Evolutionary conservation across 2,329 filamentous ascomycete genomes (phyloP).

Genomic region (Fusarium secorum): DNA sequence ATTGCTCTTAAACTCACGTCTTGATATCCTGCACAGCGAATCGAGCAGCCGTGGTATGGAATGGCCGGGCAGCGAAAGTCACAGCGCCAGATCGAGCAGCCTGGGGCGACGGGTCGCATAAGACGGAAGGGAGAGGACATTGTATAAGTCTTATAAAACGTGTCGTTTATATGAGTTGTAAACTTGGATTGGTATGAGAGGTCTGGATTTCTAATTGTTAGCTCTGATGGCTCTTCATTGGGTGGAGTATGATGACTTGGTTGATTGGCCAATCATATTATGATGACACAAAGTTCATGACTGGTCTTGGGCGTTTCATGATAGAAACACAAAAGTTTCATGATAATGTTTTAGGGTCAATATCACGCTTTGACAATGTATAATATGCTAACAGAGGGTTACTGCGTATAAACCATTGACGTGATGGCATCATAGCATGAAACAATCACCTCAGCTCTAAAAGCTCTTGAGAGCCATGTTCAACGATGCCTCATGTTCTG

Average conservation of each 20-base stretch:
- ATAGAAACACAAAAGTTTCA: neutral
- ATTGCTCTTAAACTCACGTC: constrained; percentile 43
- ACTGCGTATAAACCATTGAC: neutral
- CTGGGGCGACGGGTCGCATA: constrained; percentile 30
- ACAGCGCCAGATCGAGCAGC: constrained; percentile 26
- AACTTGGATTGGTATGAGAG: constrained; percentile 8
- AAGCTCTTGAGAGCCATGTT: neutral
- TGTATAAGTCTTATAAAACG: neutral
- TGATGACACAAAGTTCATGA: neutral
- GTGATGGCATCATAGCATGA: neutral
- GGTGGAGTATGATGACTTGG: constrained; percentile 15
- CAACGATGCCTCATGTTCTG: neutral
- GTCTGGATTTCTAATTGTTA: constrained; percentile 29
- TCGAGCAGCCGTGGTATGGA: constrained; percentile 51
- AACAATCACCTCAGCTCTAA: neutral
- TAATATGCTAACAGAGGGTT: neutral
- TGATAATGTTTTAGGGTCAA: neutral
- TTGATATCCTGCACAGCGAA: constrained; percentile 56
- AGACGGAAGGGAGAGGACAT: constrained; percentile 35
- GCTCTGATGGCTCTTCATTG: constrained; percentile 12
- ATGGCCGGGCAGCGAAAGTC: constrained; percentile 33
- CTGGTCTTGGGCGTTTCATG: constrained; percentile 5
- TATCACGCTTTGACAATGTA: neutral
- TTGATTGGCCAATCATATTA: constrained; percentile 25
- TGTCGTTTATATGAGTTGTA: neutral